Conservation (phyloP, 495 filamentous ascomycete species). For the Hypoxylon cercidicola region DNA sequence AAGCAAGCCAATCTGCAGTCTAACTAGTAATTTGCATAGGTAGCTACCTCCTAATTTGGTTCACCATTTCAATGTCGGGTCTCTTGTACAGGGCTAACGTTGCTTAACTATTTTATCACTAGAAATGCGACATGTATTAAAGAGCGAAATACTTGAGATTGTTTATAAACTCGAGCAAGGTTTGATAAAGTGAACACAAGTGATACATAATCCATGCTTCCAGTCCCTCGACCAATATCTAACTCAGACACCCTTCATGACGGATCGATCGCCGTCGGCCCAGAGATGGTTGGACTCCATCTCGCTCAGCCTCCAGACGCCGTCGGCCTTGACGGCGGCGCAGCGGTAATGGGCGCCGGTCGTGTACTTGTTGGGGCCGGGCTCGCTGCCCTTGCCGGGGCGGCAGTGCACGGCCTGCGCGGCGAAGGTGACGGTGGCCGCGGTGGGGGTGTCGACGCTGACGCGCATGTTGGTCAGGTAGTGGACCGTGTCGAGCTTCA, state of each 20-base stretch:
- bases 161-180: no score
- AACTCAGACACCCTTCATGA: slow-evolving; percentile 12
- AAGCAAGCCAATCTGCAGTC: no score
- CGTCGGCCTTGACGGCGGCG: slow-evolving; percentile 14
- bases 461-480: slow-evolving; percentile 35
- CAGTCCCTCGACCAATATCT: no score
- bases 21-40: no score
- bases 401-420: slow-evolving; percentile 12
- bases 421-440: slow-evolving; percentile 23
- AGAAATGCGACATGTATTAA: no score
- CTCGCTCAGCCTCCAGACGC: slow-evolving; percentile 21
- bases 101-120: no score
- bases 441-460: slow-evolving; percentile 16
- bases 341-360: slow-evolving; percentile 15
- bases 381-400: slow-evolving; percentile 22
- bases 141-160: no score
- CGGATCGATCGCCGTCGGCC: slow-evolving; percentile 20
- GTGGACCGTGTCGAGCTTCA: slow-evolving; percentile 26
- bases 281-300: slow-evolving; percentile 11
- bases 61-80: no score
- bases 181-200: no score
- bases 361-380: slow-evolving; percentile 18
- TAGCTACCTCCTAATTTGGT: no score
- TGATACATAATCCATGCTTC: neutral
- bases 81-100: no score